phyloP scores from a whole-genome alignment of 371 early-diverging fungal species.

The Blakeslea trispora region DNA sequence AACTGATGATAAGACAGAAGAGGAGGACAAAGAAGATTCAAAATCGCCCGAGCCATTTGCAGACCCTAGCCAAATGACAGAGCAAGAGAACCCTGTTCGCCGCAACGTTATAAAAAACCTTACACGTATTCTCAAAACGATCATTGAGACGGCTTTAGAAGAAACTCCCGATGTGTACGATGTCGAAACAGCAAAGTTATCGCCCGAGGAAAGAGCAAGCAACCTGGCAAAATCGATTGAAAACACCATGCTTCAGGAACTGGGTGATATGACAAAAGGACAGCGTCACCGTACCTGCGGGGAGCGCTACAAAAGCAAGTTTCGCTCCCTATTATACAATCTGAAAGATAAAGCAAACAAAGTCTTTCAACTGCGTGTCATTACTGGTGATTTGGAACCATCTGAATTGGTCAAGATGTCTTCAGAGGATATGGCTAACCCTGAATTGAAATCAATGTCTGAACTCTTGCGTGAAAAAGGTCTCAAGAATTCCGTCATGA shows the following conservation, averaged over 20 bases:
- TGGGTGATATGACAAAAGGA: slow-evolving; percentile 27
- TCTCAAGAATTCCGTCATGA: slow-evolving; percentile 64
- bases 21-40: slow-evolving; percentile 17
- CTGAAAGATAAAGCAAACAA: slow-evolving; percentile 76
- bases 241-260: slow-evolving; percentile 37
- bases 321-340: slow-evolving; percentile 72
- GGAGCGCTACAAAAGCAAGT: slow-evolving; percentile 74
- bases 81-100: slow-evolving; percentile 58
- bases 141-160: slow-evolving; percentile 29
- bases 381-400: slow-evolving; percentile 64
- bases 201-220: slow-evolving; percentile 20
- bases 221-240: slow-evolving; percentile 37
- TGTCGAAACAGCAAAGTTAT: slow-evolving; percentile 6
- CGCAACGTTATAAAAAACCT: slow-evolving; percentile 60
- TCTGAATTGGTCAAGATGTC: slow-evolving; percentile 69
- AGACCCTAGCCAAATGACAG: slow-evolving; percentile 32
- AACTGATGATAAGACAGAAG: not conserved
- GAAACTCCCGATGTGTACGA: slow-evolving; percentile 24
- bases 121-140: slow-evolving; percentile 34
- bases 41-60: slow-evolving; percentile 16
- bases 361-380: slow-evolving; percentile 63
- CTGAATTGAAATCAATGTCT: slow-evolving; percentile 63
- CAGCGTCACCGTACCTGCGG: slow-evolving; percentile 34
- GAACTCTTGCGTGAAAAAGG: slow-evolving; percentile 63
- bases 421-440: slow-evolving; percentile 78